phyloP scores from a whole-genome alignment of 805 yeast species.

The Hanseniaspora occidentalis region DNA sequence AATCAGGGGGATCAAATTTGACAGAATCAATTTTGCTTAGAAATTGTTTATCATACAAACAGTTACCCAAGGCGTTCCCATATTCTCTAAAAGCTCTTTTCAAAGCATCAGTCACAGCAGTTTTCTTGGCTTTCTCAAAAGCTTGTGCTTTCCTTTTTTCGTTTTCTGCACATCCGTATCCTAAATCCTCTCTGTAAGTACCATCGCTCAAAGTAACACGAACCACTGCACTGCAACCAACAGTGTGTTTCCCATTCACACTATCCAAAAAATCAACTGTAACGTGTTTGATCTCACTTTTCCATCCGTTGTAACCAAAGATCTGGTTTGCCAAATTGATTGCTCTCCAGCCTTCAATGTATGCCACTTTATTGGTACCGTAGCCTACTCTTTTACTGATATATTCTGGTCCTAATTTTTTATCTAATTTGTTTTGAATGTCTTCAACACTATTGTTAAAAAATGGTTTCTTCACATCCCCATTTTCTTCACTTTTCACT shows the following conservation, averaged over 20 bases:
- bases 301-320: conserved; percentile 80
- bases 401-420: conserved; percentile 61
- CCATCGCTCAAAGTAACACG: conserved; percentile 67
- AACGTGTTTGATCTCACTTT: conserved; percentile 51
- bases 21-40: conserved; percentile 29
- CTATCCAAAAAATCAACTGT: conserved; percentile 64
- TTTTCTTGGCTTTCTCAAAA: conserved; percentile 73
- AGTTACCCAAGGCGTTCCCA: conserved; percentile 75
- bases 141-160: conserved; percentile 63
- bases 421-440: conserved; percentile 28
- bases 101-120: conserved; percentile 73
- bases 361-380: conserved; percentile 55
- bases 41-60: conserved; percentile 68
- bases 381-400: conserved; percentile 68
- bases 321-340: conserved; percentile 68
- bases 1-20: conserved; percentile 33
- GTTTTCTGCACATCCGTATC: conserved; percentile 74
- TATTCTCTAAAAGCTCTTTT: conserved; percentile 69
- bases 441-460: conserved; percentile 14
- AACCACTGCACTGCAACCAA: conserved; percentile 64
- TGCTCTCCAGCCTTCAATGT: conserved; percentile 78
- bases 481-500: conserved; percentile 9
- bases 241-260: conserved; percentile 36
- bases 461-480: conserved; percentile 10
- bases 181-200: conserved; percentile 69